Conservation (phyloP, 176 grass and related monocot species). For the Miscanthus lutarioriparius region DNA sequence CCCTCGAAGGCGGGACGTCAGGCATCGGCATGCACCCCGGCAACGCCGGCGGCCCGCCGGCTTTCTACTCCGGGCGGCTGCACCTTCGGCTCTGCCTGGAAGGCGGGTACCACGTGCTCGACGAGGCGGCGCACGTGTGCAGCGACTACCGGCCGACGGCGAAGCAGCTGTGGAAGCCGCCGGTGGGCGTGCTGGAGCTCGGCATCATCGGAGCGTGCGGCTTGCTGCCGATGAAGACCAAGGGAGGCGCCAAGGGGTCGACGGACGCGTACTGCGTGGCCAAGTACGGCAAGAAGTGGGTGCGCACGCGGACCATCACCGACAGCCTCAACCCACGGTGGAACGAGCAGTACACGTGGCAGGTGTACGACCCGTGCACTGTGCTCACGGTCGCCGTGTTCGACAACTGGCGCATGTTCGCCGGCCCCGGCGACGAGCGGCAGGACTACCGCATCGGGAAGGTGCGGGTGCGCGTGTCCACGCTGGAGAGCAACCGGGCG, state of each 20-base stretch:
- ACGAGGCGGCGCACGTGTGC: constrained; percentile 96
- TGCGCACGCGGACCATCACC: constrained; percentile 78
- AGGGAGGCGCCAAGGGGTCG: constrained; percentile 70
- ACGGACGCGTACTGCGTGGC: constrained; percentile 94
- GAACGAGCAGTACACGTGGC: constrained; percentile 99
- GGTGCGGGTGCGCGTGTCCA: constrained; percentile 85
- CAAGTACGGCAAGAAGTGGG: constrained; percentile 99
- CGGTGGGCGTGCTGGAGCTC: constrained; percentile 84
- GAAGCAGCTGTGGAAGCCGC: constrained; percentile 91
- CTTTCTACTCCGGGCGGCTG: constrained; percentile 71
- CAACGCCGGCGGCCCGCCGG: constrained; percentile 2
- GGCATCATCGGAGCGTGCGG: constrained; percentile 80
- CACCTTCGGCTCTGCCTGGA: constrained; percentile 82
- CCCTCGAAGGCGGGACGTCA: constrained; percentile 39
- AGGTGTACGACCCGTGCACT: constrained; percentile 96
- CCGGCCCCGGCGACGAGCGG: constrained; percentile 52
- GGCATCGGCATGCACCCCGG: constrained; percentile 8
- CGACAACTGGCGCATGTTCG: constrained; percentile 99
- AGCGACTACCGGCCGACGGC: constrained; percentile 97
- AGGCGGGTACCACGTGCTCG: constrained; percentile 91
- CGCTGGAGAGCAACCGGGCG: constrained; percentile 79
- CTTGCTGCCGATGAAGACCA: constrained; percentile 91
- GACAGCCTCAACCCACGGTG: constrained; percentile 87
- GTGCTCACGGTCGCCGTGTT: constrained; percentile 87
- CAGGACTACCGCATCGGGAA: constrained; percentile 92